These are phyloP conservation scores for Calonectria ilicicola DNA, from an alignment of 2,329 filamentous ascomycete species.

Conservation along the genomic window DNA sequence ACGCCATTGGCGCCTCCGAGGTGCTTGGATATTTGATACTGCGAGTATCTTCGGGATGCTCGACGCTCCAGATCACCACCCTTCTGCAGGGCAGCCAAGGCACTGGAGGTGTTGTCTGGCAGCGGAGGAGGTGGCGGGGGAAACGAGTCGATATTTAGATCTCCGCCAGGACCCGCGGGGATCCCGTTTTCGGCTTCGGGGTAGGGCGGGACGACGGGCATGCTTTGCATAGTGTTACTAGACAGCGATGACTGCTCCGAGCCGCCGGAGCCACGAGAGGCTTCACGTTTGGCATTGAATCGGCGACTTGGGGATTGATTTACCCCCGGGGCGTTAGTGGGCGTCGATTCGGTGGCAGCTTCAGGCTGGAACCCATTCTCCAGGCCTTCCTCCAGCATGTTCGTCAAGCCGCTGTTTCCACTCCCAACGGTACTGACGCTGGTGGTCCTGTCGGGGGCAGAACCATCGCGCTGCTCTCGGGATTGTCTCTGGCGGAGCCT, in stretches of 20 bases:
- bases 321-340: constrained; percentile 37
- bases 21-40: constrained; percentile 97
- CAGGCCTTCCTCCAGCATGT: constrained; percentile 69
- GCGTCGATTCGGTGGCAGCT: constrained; percentile 44
- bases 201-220: constrained; percentile 80
- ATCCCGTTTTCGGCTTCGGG: constrained; percentile 69
- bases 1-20: constrained; percentile 86
- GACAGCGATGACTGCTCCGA: constrained; percentile 77
- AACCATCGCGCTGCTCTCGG: constrained; percentile 66
- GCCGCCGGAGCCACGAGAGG: constrained; percentile 60
- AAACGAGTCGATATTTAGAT: constrained; percentile 73
- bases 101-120: constrained; percentile 84
- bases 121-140: constrained; percentile 78
- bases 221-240: constrained; percentile 81
- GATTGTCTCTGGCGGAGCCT: constrained; percentile 77
- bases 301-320: constrained; percentile 62
- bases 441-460: constrained; percentile 62
- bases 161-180: constrained; percentile 53
- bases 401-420: constrained; percentile 66
- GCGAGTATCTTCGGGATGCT: constrained; percentile 92
- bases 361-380: constrained; percentile 63
- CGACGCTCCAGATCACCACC: constrained; percentile 92
- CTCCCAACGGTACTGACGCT: constrained; percentile 71
- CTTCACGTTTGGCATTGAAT: constrained; percentile 62
- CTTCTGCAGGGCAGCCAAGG: constrained; percentile 88